Percentiles rank a stretch among this genome's conserved stretches.
phyloP scores from a whole-genome alignment of 192 early-diverging fungal genomes.

The Geranomyces variabilis region DNA sequence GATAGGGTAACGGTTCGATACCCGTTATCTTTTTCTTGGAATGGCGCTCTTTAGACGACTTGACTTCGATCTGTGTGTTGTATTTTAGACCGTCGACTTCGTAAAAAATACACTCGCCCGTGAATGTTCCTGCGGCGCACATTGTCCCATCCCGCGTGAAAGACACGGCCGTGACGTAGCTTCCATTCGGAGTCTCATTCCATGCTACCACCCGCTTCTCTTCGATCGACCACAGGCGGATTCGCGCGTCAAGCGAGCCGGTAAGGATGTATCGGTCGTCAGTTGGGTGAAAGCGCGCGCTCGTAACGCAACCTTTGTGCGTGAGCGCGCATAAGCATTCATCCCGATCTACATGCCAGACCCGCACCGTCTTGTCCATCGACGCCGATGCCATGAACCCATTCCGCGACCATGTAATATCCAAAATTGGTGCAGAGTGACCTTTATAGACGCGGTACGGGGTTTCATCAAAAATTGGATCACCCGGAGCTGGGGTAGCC shows the following conservation, averaged over 20 bases:
- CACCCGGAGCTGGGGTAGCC: neutral
- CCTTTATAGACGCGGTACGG: constrained; percentile 77
- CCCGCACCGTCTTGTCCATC: constrained; percentile 80
- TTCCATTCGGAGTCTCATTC: constrained; percentile 70
- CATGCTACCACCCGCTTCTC: constrained; percentile 78
- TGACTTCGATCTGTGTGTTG: constrained; percentile 80
- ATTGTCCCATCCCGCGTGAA: constrained; percentile 74
- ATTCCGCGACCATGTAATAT: constrained; percentile 55
- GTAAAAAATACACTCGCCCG: constrained; percentile 83
- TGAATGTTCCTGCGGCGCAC: constrained; percentile 75
- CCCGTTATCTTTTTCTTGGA: constrained; percentile 81
- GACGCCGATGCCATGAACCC: constrained; percentile 81
- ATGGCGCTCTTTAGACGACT: constrained; percentile 58
- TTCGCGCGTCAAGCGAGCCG: constrained; percentile 76
- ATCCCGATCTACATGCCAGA: constrained; percentile 78
- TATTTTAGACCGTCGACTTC: constrained; percentile 76
- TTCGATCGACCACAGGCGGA: constrained; percentile 82
- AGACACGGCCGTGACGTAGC: constrained; percentile 77
- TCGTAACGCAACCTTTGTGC: constrained; percentile 78
- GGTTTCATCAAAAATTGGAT: constrained; percentile 30
- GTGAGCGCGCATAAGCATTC: constrained; percentile 80
- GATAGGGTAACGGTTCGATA: constrained; percentile 64
- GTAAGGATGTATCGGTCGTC: constrained; percentile 83
- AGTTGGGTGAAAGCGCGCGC: constrained; percentile 79
- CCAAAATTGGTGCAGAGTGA: constrained; percentile 73